phyloP scores from a whole-genome alignment of 495 filamentous ascomycete genomes.

The Hypomontagnella monticulosa region DNA sequence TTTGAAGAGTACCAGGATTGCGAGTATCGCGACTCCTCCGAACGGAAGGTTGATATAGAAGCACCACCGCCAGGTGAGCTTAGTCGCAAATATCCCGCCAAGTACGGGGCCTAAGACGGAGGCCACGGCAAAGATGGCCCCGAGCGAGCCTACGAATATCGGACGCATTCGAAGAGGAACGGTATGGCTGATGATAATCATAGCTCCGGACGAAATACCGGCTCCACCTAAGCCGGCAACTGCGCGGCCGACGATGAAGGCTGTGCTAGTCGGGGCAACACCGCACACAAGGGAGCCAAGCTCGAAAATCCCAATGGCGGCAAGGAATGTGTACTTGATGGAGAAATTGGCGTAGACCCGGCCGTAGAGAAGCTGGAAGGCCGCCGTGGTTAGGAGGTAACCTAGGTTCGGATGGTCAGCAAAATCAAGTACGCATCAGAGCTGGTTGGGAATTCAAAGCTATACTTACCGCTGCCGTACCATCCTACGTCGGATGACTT shows the following conservation, averaged over 20 bases:
- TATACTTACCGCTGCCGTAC: conserved; percentile 50
- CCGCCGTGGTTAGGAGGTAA: conserved; percentile 58
- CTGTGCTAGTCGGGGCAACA: conserved; percentile 52
- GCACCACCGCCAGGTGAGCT: conserved; percentile 72
- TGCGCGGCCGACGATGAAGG: conserved; percentile 59
- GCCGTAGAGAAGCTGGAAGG: conserved; percentile 58
- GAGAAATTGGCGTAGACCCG: conserved; percentile 56
- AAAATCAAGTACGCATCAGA: background rate
- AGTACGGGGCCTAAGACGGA: conserved; percentile 71
- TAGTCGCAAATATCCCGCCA: conserved; percentile 57
- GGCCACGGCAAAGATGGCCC: conserved; percentile 68
- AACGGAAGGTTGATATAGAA: conserved; percentile 82
- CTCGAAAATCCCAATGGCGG: conserved; percentile 48
- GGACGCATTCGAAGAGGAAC: conserved; percentile 51
- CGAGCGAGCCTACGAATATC: conserved; percentile 47
- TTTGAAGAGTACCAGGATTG: background rate
- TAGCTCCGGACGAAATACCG: conserved; percentile 50
- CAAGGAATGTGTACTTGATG: conserved; percentile 50
- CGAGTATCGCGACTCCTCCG: conserved; percentile 58
- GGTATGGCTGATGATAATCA: conserved; percentile 44
- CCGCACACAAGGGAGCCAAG: conserved; percentile 58
- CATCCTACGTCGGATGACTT: conserved; percentile 55
- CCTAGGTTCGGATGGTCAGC: background rate
- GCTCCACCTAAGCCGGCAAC: conserved; percentile 53
- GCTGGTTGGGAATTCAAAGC: background rate